Evolutionary conservation across 2,329 filamentous ascomycete species (phyloP).

Genomic region (Ploettnerulaceae sp.): DNA sequence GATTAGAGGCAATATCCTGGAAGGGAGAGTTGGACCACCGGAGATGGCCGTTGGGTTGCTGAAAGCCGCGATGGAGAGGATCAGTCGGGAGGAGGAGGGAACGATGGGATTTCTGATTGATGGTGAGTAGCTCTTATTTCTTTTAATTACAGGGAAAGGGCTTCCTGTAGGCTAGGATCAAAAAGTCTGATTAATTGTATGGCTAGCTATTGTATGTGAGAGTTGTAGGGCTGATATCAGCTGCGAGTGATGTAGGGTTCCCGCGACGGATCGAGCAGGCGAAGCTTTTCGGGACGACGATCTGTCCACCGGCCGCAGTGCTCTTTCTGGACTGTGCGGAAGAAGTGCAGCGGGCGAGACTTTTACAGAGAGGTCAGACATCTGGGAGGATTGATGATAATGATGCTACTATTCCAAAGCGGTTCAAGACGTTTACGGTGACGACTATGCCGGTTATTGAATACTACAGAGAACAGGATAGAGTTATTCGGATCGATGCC

Average conservation of each 20-base stretch:
- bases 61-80: not conserved
- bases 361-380: not conserved
- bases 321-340: slow-evolving; percentile 6
- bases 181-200: no score
- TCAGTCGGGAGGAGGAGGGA: not conserved
- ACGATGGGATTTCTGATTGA: not conserved
- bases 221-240: not conserved
- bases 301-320: not conserved
- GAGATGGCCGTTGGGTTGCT: slow-evolving; percentile 2
- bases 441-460: slow-evolving; percentile 4
- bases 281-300: not conserved
- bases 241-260: slow-evolving; percentile 2
- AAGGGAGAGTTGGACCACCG: slow-evolving; percentile 1
- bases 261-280: slow-evolving; percentile 4
- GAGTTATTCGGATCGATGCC: slow-evolving; percentile 1
- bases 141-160: no score
- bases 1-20: slow-evolving; percentile 1
- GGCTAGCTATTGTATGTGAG: not conserved
- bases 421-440: slow-evolving; percentile 5
- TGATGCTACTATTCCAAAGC: not conserved
- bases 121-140: not conserved
- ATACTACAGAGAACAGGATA: not conserved
- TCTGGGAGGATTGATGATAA: slow-evolving; percentile 8
- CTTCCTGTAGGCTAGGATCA: no score
- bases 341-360: slow-evolving; percentile 1